phyloP scores from a whole-genome alignment of 225 moss, liverwort and hornwort species.

The Takakia lepidozioides region DNA sequence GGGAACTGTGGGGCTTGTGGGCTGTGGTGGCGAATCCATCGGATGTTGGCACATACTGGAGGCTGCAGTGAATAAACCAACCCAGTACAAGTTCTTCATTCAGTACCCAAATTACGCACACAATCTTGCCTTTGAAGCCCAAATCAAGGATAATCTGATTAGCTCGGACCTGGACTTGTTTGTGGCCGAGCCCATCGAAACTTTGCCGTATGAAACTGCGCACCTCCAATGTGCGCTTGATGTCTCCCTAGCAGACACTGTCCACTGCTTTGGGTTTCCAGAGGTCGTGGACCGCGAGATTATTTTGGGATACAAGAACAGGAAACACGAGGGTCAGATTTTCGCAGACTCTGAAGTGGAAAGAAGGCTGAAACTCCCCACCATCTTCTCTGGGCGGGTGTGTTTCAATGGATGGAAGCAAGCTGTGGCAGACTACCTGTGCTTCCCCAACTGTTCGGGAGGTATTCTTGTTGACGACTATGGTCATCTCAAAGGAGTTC shows the following conservation, averaged over 20 bases:
- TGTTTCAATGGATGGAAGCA: slow-evolving; percentile 49
- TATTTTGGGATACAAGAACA: slow-evolving; percentile 19
- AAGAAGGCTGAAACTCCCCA: slow-evolving; percentile 25
- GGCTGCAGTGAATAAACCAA: slow-evolving; percentile 19
- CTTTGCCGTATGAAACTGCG: slow-evolving; percentile 11
- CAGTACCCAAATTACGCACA: slow-evolving; percentile 42
- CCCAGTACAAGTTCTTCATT: slow-evolving; percentile 31
- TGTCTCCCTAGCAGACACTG: slow-evolving; percentile 38
- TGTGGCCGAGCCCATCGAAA: slow-evolving; percentile 39
- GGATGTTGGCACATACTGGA: slow-evolving; percentile 53
- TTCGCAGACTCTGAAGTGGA: slow-evolving; percentile 14
- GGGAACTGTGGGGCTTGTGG: slow-evolving; percentile 41
- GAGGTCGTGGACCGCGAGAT: slow-evolving; percentile 26
- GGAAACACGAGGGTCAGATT: slow-evolving; percentile 1
- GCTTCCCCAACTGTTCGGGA: slow-evolving; percentile 30
- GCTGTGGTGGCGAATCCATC: slow-evolving; percentile 32
- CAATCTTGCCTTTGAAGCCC: slow-evolving; percentile 34
- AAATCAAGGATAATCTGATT: slow-evolving; percentile 37
- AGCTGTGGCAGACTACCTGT: slow-evolving; percentile 40
- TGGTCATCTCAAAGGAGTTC: slow-evolving; percentile 32
- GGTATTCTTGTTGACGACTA: slow-evolving; percentile 48
- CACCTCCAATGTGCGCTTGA: slow-evolving; percentile 35
- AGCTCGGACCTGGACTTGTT: slow-evolving; percentile 40
- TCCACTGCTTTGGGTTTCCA: slow-evolving; percentile 39
- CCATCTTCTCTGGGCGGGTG: slow-evolving; percentile 35